Percentiles rank a stretch among this genome's conserved stretches.
phyloP scores from a whole-genome alignment of 2,329 filamentous ascomycete genomes.

The Beauveria varroae region DNA sequence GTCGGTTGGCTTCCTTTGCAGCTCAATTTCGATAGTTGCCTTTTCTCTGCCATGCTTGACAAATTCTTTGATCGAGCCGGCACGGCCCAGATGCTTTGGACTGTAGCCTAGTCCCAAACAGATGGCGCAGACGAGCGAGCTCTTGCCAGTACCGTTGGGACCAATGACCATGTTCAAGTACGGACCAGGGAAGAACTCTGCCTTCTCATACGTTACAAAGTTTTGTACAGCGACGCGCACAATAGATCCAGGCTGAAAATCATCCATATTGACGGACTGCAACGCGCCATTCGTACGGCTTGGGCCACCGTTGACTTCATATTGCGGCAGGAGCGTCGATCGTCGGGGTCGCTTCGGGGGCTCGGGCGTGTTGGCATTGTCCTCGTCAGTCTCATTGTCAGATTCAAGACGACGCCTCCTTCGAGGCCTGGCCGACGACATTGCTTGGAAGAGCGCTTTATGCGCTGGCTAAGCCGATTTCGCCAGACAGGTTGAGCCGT shows the following conservation, averaged over 20 bases:
- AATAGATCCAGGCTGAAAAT: slow-evolving; percentile 71
- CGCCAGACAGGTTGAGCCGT: not conserved
- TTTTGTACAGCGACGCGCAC: slow-evolving; percentile 78
- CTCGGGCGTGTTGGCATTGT: slow-evolving; percentile 20
- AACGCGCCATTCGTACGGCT: slow-evolving; percentile 12
- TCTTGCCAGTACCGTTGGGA: slow-evolving; percentile 97
- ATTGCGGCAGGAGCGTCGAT: slow-evolving; percentile 4
- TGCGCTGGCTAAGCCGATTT: not conserved
- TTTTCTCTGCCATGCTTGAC: slow-evolving; percentile 80
- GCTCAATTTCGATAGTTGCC: slow-evolving; percentile 84
- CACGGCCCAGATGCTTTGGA: slow-evolving; percentile 74
- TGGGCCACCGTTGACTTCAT: slow-evolving; percentile 5
- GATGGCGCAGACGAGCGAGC: slow-evolving; percentile 92
- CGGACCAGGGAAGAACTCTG: slow-evolving; percentile 85
- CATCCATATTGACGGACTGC: slow-evolving; percentile 19
- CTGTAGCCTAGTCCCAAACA: slow-evolving; percentile 85
- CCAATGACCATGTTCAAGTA: slow-evolving; percentile 98
- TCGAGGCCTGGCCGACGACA: slow-evolving; percentile 24
- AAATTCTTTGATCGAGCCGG: slow-evolving; percentile 78
- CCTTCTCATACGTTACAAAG: slow-evolving; percentile 91
- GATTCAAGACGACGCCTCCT: slow-evolving; percentile 37
- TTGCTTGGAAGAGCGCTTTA: slow-evolving; percentile 12
- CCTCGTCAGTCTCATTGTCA: slow-evolving; percentile 30
- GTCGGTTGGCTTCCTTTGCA: slow-evolving; percentile 57
- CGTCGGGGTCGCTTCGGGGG: slow-evolving; percentile 31